Percentiles rank a stretch among this genome's conserved stretches.
Conservation (phyloP, 345 rosid species). For the Zanthoxylum bungeanum region DNA sequence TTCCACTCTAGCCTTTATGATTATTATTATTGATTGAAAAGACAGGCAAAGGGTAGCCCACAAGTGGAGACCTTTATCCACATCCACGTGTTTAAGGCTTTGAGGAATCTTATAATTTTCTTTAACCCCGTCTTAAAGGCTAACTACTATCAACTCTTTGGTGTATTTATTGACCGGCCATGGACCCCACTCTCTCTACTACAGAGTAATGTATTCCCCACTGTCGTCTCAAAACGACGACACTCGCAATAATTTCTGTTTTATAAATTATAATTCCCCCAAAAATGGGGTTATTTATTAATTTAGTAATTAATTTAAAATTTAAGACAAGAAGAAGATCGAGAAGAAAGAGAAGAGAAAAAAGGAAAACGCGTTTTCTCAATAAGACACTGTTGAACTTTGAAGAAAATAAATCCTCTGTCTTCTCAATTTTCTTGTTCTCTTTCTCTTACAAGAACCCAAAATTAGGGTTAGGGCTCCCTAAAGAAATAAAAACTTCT, state of each 20-base stretch:
- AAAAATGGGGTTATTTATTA: not conserved
- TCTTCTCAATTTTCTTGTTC: not conserved
- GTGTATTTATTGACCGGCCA: constrained; percentile 27
- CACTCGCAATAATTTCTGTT: too few species aligned
- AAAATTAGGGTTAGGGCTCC: constrained; percentile 41
- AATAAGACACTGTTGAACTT: constrained; percentile 36
- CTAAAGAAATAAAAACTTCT: not conserved
- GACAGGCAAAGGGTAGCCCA: constrained; percentile 10
- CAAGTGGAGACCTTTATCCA: constrained; percentile 15
- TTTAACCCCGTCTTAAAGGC: not conserved
- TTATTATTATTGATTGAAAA: not conserved
- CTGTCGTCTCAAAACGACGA: constrained; percentile 8
- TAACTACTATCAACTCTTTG: constrained; percentile 16
- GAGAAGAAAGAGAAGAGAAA: constrained; percentile 5
- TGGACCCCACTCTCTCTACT: constrained; percentile 18
- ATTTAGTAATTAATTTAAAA: not conserved
- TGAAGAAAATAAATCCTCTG: constrained; percentile 16
- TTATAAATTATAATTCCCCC: not conserved
- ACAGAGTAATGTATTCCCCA: constrained; percentile 15
- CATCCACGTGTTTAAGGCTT: constrained; percentile 23
- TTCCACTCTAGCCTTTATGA: too few species aligned
- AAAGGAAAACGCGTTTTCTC: constrained; percentile 57
- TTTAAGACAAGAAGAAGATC: not conserved
- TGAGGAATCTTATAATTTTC: constrained; percentile 11
- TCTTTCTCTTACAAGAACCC: constrained; percentile 15